Base-by-base conservation (phyloP, 306 rosid species). In the Dalbergia cochinchinensis region DNA sequence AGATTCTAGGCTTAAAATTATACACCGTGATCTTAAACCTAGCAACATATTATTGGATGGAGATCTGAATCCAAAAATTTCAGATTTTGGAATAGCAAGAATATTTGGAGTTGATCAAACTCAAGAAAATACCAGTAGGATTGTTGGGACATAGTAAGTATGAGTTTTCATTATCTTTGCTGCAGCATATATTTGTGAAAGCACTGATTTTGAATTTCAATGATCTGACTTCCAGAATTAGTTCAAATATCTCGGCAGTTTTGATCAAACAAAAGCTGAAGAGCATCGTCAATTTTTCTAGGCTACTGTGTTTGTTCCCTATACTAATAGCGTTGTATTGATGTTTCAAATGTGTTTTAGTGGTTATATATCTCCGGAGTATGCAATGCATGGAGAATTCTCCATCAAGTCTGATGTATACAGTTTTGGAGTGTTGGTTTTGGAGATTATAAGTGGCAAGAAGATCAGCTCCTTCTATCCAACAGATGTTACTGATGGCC, bases 131-230 rank as follows among this genome's bases (percentile, higher is more conserved):
- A n/a, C n/a, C n/a, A n/a, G n/a, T n/a, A n/a, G 57, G 34, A 48
- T 91, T 4, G 88, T 80, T 14, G 91, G 90, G 11, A 91, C 91
- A 3, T 81, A 58, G 94, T 91, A 83, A 86, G 92, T 81, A 22
- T 18, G 44, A 14, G 15, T 45, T 37, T 37, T 37, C 34, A 57
- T 74, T 8, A 73, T 50, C 3, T 26, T 37, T 57, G 18, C 9
- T 31, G 55, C 0, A 35, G 45, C 39, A 63, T n/a, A 4, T 69
- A 5, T 26, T 69, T 34, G 20, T 58, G 26, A n/a, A 44, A 69
- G 39, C 69, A 4, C 20, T 11, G 20, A 37, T 77, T 77, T 26
- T 26, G 31, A n/a, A 20, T 15, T 57, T 33, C 66, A 62, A 6
- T 47, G 44, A 20, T 68, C 37, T 31, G 26, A 47, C 63, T 18